Base-by-base conservation (phyloP, 208 protist genomes). In the Leishmania martiniquensis region DNA sequence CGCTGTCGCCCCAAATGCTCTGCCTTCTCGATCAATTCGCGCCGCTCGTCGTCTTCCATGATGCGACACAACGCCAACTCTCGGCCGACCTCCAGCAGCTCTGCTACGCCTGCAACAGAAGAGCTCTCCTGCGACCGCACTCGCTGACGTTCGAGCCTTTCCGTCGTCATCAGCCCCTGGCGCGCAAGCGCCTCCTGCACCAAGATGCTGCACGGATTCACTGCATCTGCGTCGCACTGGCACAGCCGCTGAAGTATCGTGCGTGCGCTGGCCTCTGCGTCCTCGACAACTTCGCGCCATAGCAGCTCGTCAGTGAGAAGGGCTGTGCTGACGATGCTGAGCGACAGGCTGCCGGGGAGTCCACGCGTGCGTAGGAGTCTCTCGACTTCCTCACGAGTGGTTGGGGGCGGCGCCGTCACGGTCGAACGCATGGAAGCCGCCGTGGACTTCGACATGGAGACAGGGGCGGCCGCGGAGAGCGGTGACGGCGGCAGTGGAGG, bases 251-350 rank as follows among this genome's bases (percentile, higher is more conserved):
- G 74, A 49, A 79, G 59, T 68, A 79, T 79, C 51, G 74, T 76
- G n/a, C 79, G 79, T 20, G 32, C 47, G 12, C 74, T 68, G 17
- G 37, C 59, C 49, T 83, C 79, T 15, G 65, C 79, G 9, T 63
- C 70, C 44, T 83, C 79, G 39, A 83, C 47, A 20, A 83, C 69
- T 44, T 83, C 79, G 32, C 79, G 73, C 10, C 29, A 49, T 3
- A 83, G 68, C 25, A 83, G 66, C 62, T 83, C 79, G 37, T 83
- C 79, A 12, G 79, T 59, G 37, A 83, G 66, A 0, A 83, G 57
- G 0, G 74, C 74, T 5, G 74, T 68, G 37, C 79, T 76, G n/a
- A 78, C 74, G 51, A 78, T 34, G 51, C 69, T 32, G 49, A 72
- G 54, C 3, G 74, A 72, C 12, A 52, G 1, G 22, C 34, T 60